Base-by-base conservation (phyloP, 345 rosid species). In the Lagerstroemia speciosa region DNA sequence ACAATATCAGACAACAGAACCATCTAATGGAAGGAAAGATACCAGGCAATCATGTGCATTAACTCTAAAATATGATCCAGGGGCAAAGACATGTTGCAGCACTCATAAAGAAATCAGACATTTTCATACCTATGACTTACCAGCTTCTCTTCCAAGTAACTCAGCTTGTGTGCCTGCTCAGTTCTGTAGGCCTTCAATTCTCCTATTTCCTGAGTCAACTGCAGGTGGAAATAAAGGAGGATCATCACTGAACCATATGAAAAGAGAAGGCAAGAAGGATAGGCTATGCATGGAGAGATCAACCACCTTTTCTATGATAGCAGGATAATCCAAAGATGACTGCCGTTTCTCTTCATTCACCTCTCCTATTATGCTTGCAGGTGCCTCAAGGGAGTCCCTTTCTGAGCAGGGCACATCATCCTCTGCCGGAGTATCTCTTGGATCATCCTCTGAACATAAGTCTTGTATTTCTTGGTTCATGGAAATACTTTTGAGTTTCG, bases 111-210 rank as follows among this genome's bases (percentile, higher is more conserved):
- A 16, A 67, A 71, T n/a, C n/a, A n/a, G n/a, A 69, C 45, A 6
- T 26, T 46, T 22, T 26, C 82, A 10, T 11, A 58, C 27, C 20
- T 2, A 27, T 9, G 34, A 58, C 29, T 58, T 58, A 92, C 98
- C 94, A 92, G 79, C 78, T 84, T 89, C 75, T 77, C 82, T 82
- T 89, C 94, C 89, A 89, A 78, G 71, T 68, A 61, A 77, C 43
- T 61, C 75, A 82, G 81, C 80, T 81, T 88, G 66, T 50, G 64
- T 55, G 73, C 69, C 78, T 88, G 92, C 70, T 84, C 83, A 40
- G 65, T 52, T 58, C 79, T 79, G 68, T 75, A 82, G 71, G 71
- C 70, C 84, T 75, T 85, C 71, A 92, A 80, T 77, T 83, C 96
- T 64, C 79, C 82, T 64, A 88, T 52, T 74, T 74, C 88, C 50